Percentiles rank a stretch among this genome's conserved stretches.
phyloP scores from a whole-genome alignment of 1,139 yeast genomes.

The Suhomyces taliae region DNA sequence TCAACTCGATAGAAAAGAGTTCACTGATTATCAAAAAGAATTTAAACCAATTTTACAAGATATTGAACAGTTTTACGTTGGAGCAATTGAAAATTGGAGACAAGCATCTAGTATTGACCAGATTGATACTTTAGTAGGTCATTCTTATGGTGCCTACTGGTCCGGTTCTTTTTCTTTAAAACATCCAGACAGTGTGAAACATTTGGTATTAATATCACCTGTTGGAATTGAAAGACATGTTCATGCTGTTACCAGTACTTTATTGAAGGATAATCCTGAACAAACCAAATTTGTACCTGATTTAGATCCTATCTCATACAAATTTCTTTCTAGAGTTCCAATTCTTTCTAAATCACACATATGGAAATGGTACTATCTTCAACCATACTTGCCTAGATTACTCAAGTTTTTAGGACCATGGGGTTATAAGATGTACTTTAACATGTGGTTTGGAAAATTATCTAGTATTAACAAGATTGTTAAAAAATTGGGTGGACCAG shows the following conservation, averaged over 20 bases:
- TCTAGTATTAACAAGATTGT: constrained; percentile 47
- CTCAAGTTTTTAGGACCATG: constrained; percentile 51
- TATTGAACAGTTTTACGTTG: constrained; percentile 37
- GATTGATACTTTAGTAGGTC: constrained; percentile 46
- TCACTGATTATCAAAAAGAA: constrained; percentile 31
- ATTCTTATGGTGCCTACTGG: constrained; percentile 52
- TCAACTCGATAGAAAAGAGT: constrained; percentile 28
- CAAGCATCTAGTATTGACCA: constrained; percentile 26
- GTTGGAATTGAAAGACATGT: constrained; percentile 84
- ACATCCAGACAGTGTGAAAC: constrained; percentile 58
- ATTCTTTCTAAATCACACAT: constrained; percentile 32
- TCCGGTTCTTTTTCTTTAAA: constrained; percentile 40
- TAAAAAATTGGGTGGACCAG: constrained; percentile 34
- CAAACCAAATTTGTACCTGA: constrained; percentile 27
- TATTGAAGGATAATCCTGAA: constrained; percentile 10
- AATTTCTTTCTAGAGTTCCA: constrained; percentile 49
- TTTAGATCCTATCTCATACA: constrained; percentile 37
- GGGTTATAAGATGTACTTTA: constrained; percentile 47
- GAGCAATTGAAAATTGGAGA: constrained; percentile 44
- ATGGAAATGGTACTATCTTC: constrained; percentile 39
- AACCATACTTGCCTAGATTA: constrained; percentile 45
- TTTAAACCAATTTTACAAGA: constrained; percentile 44
- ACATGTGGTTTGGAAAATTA: constrained; percentile 47
- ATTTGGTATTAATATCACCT: constrained; percentile 77
- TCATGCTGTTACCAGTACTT: constrained; percentile 53